Evolutionary conservation across 2,329 filamentous ascomycete genomes (phyloP).

Genomic region (Conoideocrella luteorostrata): DNA sequence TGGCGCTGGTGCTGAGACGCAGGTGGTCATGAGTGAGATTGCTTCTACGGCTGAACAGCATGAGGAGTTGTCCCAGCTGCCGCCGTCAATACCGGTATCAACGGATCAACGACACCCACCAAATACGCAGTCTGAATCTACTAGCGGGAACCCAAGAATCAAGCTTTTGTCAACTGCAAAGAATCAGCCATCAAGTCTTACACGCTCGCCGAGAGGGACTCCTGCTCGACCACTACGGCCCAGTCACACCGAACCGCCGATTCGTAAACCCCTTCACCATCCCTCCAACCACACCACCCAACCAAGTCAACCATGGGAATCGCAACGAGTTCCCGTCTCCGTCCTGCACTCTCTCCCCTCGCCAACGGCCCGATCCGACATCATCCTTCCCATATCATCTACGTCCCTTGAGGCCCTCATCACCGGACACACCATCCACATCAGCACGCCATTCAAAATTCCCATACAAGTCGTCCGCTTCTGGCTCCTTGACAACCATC

Average conservation of each 20-base stretch:
- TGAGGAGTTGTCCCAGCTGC: constrained; percentile 9
- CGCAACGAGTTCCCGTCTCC: constrained; percentile 45
- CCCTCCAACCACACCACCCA: constrained; percentile 15
- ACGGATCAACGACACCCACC: background rate
- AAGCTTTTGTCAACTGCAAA: background rate
- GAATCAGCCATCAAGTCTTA: background rate
- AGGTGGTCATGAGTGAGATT: constrained; percentile 26
- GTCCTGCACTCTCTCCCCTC: constrained; percentile 41
- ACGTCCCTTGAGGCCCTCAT: constrained; percentile 43
- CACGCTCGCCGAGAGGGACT: no score
- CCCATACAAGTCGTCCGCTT: constrained; percentile 49
- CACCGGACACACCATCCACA: constrained; percentile 43
- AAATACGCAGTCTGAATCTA: background rate
- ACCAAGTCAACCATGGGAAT: constrained; percentile 26
- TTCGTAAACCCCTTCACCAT: constrained; percentile 23
- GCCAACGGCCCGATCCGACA: constrained; percentile 44
- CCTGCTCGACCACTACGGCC: no score
- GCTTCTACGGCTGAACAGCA: constrained; percentile 19
- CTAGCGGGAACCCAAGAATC: background rate
- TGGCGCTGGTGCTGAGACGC: constrained; percentile 26
- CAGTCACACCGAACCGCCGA: constrained; percentile 4
- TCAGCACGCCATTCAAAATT: constrained; percentile 51
- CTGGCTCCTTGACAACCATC: constrained; percentile 53
- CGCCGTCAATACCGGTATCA: background rate
- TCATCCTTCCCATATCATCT: constrained; percentile 45